Evolutionary conservation across 306 rosid species (phyloP).

Genomic region (Malus sylvestris): DNA sequence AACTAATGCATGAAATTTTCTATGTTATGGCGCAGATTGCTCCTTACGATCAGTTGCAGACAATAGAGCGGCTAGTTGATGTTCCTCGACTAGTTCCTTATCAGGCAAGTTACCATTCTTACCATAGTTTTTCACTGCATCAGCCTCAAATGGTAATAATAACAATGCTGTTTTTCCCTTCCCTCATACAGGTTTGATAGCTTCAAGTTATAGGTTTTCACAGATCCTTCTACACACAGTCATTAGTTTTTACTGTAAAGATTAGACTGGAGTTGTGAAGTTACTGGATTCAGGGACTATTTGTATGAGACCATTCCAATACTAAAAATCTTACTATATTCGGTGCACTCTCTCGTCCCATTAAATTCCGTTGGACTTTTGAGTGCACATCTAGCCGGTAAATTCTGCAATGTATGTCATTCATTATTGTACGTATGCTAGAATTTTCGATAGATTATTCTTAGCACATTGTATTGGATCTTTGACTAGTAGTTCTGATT

Average conservation of each 20-base stretch:
- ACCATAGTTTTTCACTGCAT: constrained; percentile 10
- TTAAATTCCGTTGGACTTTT: not conserved
- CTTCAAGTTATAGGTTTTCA: constrained; percentile 12
- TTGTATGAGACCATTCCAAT: not conserved
- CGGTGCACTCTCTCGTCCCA: not conserved
- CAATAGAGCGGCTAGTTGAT: constrained; percentile 70
- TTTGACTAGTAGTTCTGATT: too few species aligned
- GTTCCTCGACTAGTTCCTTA: constrained; percentile 39
- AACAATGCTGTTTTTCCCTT: not conserved
- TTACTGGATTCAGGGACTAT: not conserved
- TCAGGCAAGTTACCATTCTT: constrained; percentile 31
- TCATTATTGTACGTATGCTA: too few species aligned
- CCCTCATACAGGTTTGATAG: constrained; percentile 7
- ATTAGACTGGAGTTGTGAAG: not conserved
- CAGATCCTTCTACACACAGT: not conserved
- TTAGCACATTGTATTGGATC: not conserved
- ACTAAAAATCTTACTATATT: not conserved
- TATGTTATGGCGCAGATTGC: constrained; percentile 59
- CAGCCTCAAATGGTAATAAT: constrained; percentile 4
- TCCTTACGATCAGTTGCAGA: constrained; percentile 89
- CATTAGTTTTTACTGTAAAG: not conserved
- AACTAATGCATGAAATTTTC: not conserved
- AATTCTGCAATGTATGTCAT: not conserved
- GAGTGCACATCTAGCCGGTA: not conserved
- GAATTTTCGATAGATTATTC: not conserved